Evolutionary conservation across 768 basidiomycete species (phyloP).

Genomic region (Amanita fuliginea): DNA sequence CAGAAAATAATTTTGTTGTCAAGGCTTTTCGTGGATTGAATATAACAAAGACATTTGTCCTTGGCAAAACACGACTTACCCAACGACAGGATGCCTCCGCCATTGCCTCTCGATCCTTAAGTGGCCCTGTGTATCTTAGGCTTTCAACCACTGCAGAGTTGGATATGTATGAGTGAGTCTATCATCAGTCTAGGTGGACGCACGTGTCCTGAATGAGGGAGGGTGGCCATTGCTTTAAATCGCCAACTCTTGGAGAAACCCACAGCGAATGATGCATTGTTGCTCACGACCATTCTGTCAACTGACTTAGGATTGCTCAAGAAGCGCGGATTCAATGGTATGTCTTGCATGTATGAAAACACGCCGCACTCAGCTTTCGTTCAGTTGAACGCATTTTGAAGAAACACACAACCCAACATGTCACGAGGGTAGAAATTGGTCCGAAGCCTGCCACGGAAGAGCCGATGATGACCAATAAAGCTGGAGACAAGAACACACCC

Average conservation of each 20-base stretch:
- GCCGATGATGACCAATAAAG: not conserved
- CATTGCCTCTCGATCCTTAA: slow-evolving; percentile 41
- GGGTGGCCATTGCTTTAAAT: slow-evolving; percentile 79
- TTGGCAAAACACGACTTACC: slow-evolving; percentile 36
- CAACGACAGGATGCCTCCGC: slow-evolving; percentile 66
- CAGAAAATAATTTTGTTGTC: slow-evolving; percentile 56
- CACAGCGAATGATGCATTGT: slow-evolving; percentile 76
- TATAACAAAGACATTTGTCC: slow-evolving; percentile 49
- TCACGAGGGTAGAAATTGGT: not conserved
- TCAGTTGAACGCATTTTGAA: slow-evolving; percentile 85
- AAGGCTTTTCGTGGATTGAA: slow-evolving; percentile 53
- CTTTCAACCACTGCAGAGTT: slow-evolving; percentile 63
- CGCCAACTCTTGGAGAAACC: slow-evolving; percentile 66
- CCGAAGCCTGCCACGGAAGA: not conserved
- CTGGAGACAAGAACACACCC: not conserved
- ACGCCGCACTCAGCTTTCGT: slow-evolving; percentile 9
- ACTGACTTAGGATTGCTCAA: slow-evolving; percentile 78
- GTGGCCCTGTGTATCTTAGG: slow-evolving; percentile 63
- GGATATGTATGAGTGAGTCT: slow-evolving; percentile 87
- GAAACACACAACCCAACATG: slow-evolving; percentile 57
- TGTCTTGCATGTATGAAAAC: not conserved
- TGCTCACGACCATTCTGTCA: slow-evolving; percentile 90
- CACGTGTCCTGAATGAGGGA: slow-evolving; percentile 16
- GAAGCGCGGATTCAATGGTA: slow-evolving; percentile 80
- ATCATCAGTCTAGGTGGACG: not conserved